phyloP scores from a whole-genome alignment of 108 stramenopile species.

The Nannochloropsis oceanica region DNA sequence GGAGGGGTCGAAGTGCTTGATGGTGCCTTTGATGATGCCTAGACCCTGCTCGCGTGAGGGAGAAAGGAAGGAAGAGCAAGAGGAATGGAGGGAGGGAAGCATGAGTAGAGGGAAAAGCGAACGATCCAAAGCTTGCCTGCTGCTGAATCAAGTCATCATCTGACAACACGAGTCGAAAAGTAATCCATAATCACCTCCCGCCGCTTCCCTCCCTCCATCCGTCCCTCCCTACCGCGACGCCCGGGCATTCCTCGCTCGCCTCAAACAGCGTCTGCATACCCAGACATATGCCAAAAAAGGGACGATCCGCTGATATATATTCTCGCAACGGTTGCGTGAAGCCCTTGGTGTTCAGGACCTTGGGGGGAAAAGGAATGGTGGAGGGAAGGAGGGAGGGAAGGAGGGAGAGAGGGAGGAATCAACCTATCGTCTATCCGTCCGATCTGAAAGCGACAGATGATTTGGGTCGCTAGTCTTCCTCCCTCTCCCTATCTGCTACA shows the following conservation, averaged over 20 bases:
- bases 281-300: slow-evolving; percentile 94
- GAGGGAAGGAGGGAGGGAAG: no score
- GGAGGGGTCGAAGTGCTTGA: slow-evolving; percentile 51
- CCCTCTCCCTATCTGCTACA: background rate
- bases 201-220: background rate
- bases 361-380: background rate
- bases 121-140: background rate
- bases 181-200: background rate
- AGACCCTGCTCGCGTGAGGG: slow-evolving; percentile 47
- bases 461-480: background rate
- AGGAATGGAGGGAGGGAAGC: background rate
- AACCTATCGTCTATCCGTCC: no score
- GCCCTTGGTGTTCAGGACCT: slow-evolving; percentile 45
- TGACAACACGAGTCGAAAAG: background rate
- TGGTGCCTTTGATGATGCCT: slow-evolving; percentile 78
- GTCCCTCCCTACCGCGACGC: background rate
- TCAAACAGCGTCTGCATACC: slow-evolving; percentile 97
- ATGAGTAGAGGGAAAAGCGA: background rate
- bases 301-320: slow-evolving; percentile 57
- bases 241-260: slow-evolving; percentile 61
- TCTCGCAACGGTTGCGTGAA: slow-evolving; percentile 60
- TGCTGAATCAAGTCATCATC: background rate
- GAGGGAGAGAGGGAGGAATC: no score
- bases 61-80: background rate
- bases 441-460: no score